Conservation (phyloP, 768 basidiomycete genomes). For the Russula sp. region DNA sequence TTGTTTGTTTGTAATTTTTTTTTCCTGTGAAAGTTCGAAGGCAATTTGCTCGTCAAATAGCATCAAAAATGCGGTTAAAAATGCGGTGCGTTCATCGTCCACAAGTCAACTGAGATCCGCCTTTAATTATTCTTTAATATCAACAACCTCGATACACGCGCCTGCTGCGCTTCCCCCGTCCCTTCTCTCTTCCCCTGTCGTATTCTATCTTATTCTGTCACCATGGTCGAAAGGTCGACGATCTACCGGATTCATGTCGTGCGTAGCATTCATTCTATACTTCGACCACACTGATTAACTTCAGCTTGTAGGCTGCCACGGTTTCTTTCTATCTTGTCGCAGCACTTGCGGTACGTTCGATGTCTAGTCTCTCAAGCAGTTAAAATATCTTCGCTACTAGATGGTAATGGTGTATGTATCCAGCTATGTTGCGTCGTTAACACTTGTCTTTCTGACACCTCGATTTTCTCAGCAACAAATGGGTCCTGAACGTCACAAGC, state of each 20-base stretch:
- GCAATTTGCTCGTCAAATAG: too few species aligned
- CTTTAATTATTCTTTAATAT: too few species aligned
- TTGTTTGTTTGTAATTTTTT: too few species aligned
- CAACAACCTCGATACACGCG: background rate
- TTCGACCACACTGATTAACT: background rate
- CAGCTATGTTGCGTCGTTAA: background rate
- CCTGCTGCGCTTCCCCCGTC: too few species aligned
- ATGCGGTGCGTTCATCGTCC: too few species aligned
- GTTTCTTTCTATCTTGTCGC: conserved; percentile 87
- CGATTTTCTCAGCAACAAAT: conserved; percentile 62
- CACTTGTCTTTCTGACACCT: conserved; percentile 14
- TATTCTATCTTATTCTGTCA: background rate
- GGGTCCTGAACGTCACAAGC: conserved; percentile 71
- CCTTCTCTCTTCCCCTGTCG: too few species aligned
- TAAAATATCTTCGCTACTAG: conserved; percentile 32
- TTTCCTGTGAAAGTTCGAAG: too few species aligned
- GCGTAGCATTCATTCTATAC: background rate
- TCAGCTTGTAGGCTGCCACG: conserved; percentile 51
- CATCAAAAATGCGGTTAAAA: too few species aligned
- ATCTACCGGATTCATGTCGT: conserved; percentile 3
- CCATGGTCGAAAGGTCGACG: conserved; percentile 5
- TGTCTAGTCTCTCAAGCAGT: background rate
- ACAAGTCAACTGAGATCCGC: too few species aligned
- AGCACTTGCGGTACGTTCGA: conserved; percentile 64
- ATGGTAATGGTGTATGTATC: conserved; percentile 80